phyloP scores from a whole-genome alignment of 495 filamentous ascomycete species.

The Apiosordaria backusii region DNA sequence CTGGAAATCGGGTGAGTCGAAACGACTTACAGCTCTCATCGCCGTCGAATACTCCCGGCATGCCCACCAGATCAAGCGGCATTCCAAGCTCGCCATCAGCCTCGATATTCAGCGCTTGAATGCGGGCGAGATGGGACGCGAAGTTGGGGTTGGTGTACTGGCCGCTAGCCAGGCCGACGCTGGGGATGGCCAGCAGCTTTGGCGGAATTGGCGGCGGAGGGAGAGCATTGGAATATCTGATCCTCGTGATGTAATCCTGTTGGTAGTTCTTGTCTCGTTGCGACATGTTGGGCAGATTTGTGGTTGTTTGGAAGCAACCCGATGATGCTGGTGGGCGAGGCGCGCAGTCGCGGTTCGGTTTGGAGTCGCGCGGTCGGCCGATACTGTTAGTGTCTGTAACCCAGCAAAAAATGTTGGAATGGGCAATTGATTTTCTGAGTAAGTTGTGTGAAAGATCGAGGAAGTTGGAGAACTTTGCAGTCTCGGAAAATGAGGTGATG shows the following conservation, averaged over 20 bases:
- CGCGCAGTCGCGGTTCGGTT: conserved; percentile 28
- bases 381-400: too few species aligned
- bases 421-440: too few species aligned
- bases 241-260: conserved; percentile 94
- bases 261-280: conserved; percentile 63
- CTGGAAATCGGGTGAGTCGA: conserved; percentile 1
- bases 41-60: conserved; percentile 90
- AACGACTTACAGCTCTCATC: conserved; percentile 82
- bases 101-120: conserved; percentile 93
- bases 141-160: conserved; percentile 86
- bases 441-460: too few species aligned
- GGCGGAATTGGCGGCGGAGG: conserved; percentile 90
- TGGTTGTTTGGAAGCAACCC: neutral
- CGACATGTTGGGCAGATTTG: conserved; percentile 32
- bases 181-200: conserved; percentile 94
- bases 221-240: conserved; percentile 90
- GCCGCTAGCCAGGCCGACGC: conserved; percentile 73
- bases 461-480: too few species aligned
- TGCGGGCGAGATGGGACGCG: conserved; percentile 78
- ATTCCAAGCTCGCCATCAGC: conserved; percentile 97
- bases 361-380: conserved; percentile 26
- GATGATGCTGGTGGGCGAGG: neutral
- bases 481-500: too few species aligned
- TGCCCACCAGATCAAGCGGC: conserved; percentile 90
- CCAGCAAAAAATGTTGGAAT: too few species aligned